Evolutionary conservation across 1,284 basidiomycete genomes (phyloP).

Genomic region (Hypsizygus ulmarius): DNA sequence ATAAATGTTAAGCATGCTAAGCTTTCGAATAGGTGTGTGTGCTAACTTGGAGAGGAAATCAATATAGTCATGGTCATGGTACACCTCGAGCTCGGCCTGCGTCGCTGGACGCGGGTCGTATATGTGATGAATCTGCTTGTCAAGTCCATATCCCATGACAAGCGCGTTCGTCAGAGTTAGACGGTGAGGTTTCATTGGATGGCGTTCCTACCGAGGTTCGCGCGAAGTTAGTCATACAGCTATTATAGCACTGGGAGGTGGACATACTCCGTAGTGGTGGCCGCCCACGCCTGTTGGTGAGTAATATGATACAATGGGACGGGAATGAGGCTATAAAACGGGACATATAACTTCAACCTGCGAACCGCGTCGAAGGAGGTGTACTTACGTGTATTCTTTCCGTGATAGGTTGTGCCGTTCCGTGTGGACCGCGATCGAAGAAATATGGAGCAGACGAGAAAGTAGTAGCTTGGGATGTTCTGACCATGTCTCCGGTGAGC

Average conservation of each 20-base stretch:
- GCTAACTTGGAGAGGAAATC: conserved; percentile 87
- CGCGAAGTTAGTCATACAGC: neutral
- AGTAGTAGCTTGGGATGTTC: conserved; percentile 52
- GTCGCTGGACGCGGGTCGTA: conserved; percentile 90
- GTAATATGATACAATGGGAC: conserved; percentile 92
- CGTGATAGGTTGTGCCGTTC: conserved; percentile 70
- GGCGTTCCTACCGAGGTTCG: conserved; percentile 70
- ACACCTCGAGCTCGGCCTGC: conserved; percentile 84
- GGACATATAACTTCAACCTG: conserved; percentile 10
- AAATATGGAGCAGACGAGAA: conserved; percentile 73
- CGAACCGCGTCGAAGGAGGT: conserved; percentile 3
- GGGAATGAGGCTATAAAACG: conserved; percentile 69
- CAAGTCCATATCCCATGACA: conserved; percentile 94
- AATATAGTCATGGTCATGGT: conserved; percentile 94
- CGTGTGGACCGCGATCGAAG: conserved; percentile 64
- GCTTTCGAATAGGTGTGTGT: neutral
- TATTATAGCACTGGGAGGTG: conserved; percentile 1
- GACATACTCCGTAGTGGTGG: conserved; percentile 89
- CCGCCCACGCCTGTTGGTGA: conserved; percentile 93
- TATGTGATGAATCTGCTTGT: conserved; percentile 92
- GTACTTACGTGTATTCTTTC: conserved; percentile 66
- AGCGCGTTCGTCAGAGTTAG: conserved; percentile 93
- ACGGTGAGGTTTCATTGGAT: conserved; percentile 98
- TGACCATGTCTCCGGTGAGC: conserved; percentile 33
- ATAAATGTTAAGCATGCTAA: neutral